Evolutionary conservation across 257 asterid species (phyloP).

Genomic region (Solanum corneliomulleri): DNA sequence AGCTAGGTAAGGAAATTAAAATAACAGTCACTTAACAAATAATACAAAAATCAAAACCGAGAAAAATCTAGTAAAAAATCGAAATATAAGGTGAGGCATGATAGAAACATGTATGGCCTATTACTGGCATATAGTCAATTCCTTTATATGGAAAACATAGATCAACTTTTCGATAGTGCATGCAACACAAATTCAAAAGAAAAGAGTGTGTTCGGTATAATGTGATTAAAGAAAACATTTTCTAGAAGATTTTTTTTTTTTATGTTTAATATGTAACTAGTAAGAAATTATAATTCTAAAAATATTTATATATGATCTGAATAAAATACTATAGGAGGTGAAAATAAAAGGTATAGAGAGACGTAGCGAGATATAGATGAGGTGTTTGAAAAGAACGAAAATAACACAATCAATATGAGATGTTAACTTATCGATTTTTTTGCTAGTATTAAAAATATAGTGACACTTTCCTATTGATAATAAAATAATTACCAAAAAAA

Average conservation of each 20-base stretch:
- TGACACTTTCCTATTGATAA: not conserved
- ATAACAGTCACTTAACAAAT: not conserved
- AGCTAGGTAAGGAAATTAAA: not conserved
- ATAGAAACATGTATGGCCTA: not conserved
- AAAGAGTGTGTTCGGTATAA: not conserved
- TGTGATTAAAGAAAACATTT: not conserved
- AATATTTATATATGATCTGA: not conserved
- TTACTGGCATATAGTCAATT: not conserved
- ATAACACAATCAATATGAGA: not conserved
- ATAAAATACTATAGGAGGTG: not conserved
- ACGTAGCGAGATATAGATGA: too few relatives aligned
- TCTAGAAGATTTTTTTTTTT: not conserved
- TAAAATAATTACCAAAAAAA: too few relatives aligned
- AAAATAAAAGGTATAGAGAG: not conserved
- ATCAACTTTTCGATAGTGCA: not conserved
- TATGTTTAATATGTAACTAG: not conserved
- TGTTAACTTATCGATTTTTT: not conserved
- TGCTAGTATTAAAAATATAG: too few relatives aligned
- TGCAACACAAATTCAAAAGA: not conserved
- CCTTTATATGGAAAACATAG: not conserved
- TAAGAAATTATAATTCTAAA: not conserved
- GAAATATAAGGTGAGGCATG: not conserved
- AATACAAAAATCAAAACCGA: not conserved
- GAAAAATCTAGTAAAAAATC: not conserved
- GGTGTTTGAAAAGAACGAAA: too few relatives aligned